Conservation (phyloP, 2,329 filamentous ascomycete genomes). For the Lasiodiplodia citricola region DNA sequence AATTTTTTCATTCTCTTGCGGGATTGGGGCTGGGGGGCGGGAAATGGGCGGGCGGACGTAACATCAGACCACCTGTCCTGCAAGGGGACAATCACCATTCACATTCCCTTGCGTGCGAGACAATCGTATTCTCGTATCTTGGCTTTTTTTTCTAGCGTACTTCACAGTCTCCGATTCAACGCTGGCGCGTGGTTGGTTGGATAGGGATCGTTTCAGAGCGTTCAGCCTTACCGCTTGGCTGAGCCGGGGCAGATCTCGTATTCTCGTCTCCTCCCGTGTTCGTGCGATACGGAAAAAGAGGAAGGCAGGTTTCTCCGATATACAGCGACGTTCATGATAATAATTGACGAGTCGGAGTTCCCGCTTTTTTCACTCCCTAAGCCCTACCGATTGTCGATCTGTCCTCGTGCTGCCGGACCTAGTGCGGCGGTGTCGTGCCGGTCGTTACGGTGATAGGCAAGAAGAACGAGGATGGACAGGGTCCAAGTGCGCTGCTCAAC, state of each 20-base stretch:
- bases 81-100: too few species aligned
- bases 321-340: not conserved
- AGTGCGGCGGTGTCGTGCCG: not conserved
- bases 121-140: not conserved
- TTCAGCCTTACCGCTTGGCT: slow-evolving; percentile 16
- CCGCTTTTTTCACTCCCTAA: not conserved
- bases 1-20: not conserved
- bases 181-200: not conserved
- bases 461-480: slow-evolving; percentile 1
- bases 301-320: not conserved
- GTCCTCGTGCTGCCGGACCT: too few species aligned
- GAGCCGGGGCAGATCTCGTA: not conserved
- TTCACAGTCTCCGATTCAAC: not conserved
- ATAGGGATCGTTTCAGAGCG: not conserved
- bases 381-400: not conserved
- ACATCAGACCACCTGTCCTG: not conserved
- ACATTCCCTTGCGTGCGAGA: not conserved
- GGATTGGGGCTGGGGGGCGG: not conserved
- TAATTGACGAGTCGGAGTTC: slow-evolving; percentile 9
- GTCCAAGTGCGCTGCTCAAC: not conserved
- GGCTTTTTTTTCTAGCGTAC: not conserved
- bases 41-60: not conserved
- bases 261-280: not conserved
- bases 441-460: slow-evolving; percentile 17
- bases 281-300: not conserved